Percentiles rank a stretch among this genome's conserved stretches.
phyloP scores from a whole-genome alignment of 129 eudicot species.

The Chrysanthemum lavandulifolium region DNA sequence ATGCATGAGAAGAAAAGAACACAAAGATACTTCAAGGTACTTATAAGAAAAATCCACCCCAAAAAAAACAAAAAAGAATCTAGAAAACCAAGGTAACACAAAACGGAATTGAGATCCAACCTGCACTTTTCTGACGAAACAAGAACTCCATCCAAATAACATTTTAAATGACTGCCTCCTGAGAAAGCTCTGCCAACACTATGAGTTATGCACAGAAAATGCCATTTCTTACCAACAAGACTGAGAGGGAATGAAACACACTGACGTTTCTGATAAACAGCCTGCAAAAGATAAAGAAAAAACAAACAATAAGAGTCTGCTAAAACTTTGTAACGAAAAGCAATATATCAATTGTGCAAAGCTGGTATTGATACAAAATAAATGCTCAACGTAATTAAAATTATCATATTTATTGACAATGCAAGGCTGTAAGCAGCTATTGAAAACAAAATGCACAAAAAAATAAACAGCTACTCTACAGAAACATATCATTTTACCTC shows the following conservation, averaged over 20 bases:
- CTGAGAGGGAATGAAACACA: slow-evolving; percentile 54
- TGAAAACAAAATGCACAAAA: slow-evolving; percentile 4
- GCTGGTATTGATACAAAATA: slow-evolving; percentile 9
- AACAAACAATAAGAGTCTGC: slow-evolving; percentile 2
- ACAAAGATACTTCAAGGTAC: background rate
- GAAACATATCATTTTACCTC: slow-evolving; percentile 51
- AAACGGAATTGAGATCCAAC: slow-evolving; percentile 31
- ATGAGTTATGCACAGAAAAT: slow-evolving; percentile 81
- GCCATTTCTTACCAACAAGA: slow-evolving; percentile 84
- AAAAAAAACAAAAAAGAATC: background rate
- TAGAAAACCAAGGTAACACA: background rate
- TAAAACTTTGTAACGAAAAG: slow-evolving; percentile 7
- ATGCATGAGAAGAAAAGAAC: slow-evolving; percentile 2
- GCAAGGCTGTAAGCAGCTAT: background rate
- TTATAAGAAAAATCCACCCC: background rate
- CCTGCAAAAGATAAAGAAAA: slow-evolving; percentile 52
- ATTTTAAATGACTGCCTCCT: slow-evolving; percentile 90
- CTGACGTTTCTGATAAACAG: slow-evolving; percentile 86
- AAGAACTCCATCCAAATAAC: slow-evolving; percentile 86
- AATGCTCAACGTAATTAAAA: slow-evolving; percentile 9
- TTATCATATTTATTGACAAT: background rate
- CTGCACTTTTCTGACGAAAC: slow-evolving; percentile 94
- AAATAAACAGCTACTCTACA: background rate
- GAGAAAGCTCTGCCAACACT: slow-evolving; percentile 93
- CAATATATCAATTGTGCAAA: slow-evolving; percentile 7